These are phyloP conservation scores for Quercus tomentella DNA, from an alignment of 331 rosid genomes.

Conservation along the genomic window DNA sequence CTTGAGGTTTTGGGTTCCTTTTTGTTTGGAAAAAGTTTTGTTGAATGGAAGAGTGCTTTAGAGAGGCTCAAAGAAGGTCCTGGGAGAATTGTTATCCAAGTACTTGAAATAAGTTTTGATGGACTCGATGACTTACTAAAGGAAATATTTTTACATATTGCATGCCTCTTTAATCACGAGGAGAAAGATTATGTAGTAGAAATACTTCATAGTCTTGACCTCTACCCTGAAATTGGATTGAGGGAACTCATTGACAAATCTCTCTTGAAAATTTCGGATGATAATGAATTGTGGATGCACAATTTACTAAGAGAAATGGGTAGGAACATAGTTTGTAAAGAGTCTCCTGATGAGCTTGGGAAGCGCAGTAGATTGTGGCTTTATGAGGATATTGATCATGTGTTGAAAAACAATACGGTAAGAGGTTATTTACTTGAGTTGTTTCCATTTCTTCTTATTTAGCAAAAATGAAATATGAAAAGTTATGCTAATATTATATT, in stretches of 20 bases:
- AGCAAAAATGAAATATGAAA: no score
- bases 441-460: no score
- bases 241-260: neutral
- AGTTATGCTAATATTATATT: no score
- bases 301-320: neutral
- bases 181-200: neutral
- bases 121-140: neutral
- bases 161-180: conserved; percentile 7
- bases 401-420: no score
- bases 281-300: neutral
- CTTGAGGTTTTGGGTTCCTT: neutral
- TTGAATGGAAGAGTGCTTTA: conserved; percentile 4
- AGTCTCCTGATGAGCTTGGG: no score
- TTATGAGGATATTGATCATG: no score
- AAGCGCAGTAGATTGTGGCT: no score
- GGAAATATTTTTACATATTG: conserved; percentile 2
- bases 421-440: no score
- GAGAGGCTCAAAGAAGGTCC: neutral
- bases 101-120: neutral
- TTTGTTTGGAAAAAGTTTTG: neutral
- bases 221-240: neutral
- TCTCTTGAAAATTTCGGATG: neutral
- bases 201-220: neutral
- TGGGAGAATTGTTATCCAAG: neutral
- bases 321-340: neutral